These are phyloP conservation scores for Parastagonospora nodorum DNA, from an alignment of 2,329 filamentous ascomycete species.

Conservation along the genomic window DNA sequence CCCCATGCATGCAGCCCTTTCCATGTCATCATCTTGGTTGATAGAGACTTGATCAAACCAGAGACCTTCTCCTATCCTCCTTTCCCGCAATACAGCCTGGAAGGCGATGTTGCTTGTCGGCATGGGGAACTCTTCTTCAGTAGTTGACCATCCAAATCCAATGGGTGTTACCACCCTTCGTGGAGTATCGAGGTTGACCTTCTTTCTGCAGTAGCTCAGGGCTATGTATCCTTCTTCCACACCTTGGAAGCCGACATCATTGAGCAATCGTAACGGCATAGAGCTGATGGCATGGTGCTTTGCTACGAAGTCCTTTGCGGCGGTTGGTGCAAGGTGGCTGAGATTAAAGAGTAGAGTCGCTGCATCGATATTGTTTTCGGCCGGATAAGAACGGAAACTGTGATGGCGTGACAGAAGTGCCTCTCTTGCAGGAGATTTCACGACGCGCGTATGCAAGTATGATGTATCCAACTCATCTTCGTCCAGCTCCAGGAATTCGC, in stretches of 20 bases:
- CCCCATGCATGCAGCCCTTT: conserved; percentile 48
- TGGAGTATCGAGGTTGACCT: conserved; percentile 29
- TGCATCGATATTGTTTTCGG: conserved; percentile 21
- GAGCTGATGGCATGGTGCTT: conserved; percentile 23
- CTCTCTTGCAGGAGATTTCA: conserved; percentile 23
- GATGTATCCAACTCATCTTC: conserved; percentile 38
- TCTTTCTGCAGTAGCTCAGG: conserved; percentile 51
- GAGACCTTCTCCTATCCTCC: conserved; percentile 45
- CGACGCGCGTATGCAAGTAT: conserved; percentile 28
- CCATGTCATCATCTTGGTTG: conserved; percentile 47
- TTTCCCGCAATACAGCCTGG: conserved; percentile 48
- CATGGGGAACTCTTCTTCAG: conserved; percentile 45
- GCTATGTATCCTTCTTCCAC: conserved; percentile 50
- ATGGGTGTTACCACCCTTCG: conserved; percentile 28
- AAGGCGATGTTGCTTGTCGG: conserved; percentile 48
- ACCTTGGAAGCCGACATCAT: conserved; percentile 34
- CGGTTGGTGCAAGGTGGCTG: conserved; percentile 30
- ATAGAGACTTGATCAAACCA: conserved; percentile 55
- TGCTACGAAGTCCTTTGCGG: conserved; percentile 38
- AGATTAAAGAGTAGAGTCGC: conserved; percentile 33
- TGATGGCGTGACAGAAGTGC: conserved; percentile 21
- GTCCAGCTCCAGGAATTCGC: conserved; percentile 37
- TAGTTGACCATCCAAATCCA: conserved; percentile 41
- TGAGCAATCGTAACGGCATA: conserved; percentile 48
- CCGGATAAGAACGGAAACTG: conserved; percentile 3